Evolutionary conservation across 441 rosid species (phyloP), one percentile per base, ranked within the genome.

Genomic region (Bruguiera hainesii): DNA sequence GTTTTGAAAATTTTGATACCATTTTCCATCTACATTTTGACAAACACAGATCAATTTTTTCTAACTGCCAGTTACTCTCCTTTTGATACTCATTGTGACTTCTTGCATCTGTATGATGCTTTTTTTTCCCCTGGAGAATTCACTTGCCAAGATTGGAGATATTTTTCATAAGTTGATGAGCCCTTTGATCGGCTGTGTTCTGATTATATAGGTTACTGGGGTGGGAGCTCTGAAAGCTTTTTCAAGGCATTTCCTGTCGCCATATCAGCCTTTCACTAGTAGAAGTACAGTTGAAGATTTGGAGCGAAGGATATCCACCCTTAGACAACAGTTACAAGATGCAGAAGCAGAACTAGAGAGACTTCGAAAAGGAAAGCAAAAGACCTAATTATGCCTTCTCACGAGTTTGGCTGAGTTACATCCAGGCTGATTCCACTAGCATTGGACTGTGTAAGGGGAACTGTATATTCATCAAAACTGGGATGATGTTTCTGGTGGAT

Each of bases 221-320:
- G 88, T 90, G 18, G 90, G 90, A 79, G 91, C 98, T 69, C 86
- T 96, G 59, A 85, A 88, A 73, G 82, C 83, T n/a, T 89, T 96
- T 75, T 96, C 98, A 37, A 71, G 35, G 46, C 80, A 80, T 62
- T 92, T 96, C 76, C 42, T 82, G 69, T 65, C 81, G 7, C 90
- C 94, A 0, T 88, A 89, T 79, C 79, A 85, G 71, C 85, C 97
- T 29, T 56, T 82, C 20, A 56, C 63, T 5, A 30, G 64, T 55
- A 74, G 68, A 73, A 79, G 74, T 63, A 68, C 81, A 6, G 81
- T 81, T 46, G 93, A 90, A 80, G 86, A 71, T 19, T 76, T 89
- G 75, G 90, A 88, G 74, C 75, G 39, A 74, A 89, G 76, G 78
- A 75, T 92, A 49, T 67, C 82, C 25, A 66, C 79, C 21, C 76